Evolutionary conservation across 768 basidiomycete genomes (phyloP).

Genomic region (Amanita subjunquillea): DNA sequence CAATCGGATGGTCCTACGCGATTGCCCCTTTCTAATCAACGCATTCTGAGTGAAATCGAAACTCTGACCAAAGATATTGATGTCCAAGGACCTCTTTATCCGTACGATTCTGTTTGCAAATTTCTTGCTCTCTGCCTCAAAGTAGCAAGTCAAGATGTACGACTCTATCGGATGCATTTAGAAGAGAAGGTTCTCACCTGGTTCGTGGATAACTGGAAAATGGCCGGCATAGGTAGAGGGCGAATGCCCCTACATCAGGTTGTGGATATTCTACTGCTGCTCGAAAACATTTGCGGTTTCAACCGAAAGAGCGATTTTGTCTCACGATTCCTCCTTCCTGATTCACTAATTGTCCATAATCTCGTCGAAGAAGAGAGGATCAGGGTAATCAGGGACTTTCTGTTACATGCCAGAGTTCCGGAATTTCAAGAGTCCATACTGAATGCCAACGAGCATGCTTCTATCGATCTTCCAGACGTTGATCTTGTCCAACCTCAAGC

Average conservation of each 20-base stretch:
- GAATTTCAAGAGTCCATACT: conserved; percentile 14
- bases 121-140: conserved; percentile 65
- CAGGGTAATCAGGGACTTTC: conserved; percentile 55
- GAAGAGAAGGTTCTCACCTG: conserved; percentile 80
- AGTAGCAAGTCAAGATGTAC: conserved; percentile 71
- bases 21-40: conserved; percentile 39
- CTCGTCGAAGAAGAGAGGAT: conserved; percentile 49
- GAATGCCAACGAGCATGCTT: not conserved
- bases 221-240: conserved; percentile 22
- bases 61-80: conserved; percentile 73
- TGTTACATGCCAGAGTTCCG: conserved; percentile 58
- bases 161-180: conserved; percentile 75
- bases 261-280: conserved; percentile 50
- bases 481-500: conserved; percentile 37
- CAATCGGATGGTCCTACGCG: conserved; percentile 12
- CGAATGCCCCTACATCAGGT: conserved; percentile 43
- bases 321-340: conserved; percentile 51
- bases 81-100: conserved; percentile 81
- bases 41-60: conserved; percentile 66
- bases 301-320: conserved; percentile 33
- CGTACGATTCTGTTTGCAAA: conserved; percentile 83
- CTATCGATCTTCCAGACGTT: not conserved
- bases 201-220: conserved; percentile 66
- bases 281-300: conserved; percentile 57
- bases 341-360: conserved; percentile 52